Conservation (phyloP, 306 rosid species). For the Glycine tomentella region DNA sequence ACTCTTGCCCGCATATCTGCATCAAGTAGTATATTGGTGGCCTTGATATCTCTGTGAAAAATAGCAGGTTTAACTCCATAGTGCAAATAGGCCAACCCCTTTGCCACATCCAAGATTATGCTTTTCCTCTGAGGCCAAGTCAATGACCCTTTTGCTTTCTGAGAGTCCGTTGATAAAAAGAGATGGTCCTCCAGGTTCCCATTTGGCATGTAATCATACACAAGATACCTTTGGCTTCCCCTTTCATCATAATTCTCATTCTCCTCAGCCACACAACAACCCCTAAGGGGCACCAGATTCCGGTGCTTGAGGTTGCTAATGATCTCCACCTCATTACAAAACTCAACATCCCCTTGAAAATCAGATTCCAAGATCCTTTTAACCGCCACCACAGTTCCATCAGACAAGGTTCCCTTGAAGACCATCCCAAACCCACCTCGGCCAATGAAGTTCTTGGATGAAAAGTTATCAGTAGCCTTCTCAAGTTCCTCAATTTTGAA, state of each 20-base stretch:
- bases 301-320: slow-evolving; percentile 92
- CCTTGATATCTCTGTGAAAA: slow-evolving; percentile 93
- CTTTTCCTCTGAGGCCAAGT: slow-evolving; percentile 94
- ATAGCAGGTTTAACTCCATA: slow-evolving; percentile 95
- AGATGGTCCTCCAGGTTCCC: slow-evolving; percentile 86
- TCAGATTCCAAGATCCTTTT: slow-evolving; percentile 84
- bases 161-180: slow-evolving; percentile 46
- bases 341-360: slow-evolving; percentile 83
- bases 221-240: slow-evolving; percentile 77
- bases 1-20: slow-evolving; percentile 91
- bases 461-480: slow-evolving; percentile 81
- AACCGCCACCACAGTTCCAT: slow-evolving; percentile 85
- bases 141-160: slow-evolving; percentile 43
- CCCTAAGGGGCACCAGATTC: slow-evolving; percentile 88
- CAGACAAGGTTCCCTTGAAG: slow-evolving; percentile 73
- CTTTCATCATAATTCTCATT: slow-evolving; percentile 52
- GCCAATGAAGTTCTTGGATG: slow-evolving; percentile 82
- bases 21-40: slow-evolving; percentile 88
- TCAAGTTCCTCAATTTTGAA: slow-evolving; percentile 86
- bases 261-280: slow-evolving; percentile 86
- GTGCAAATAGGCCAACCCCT: slow-evolving; percentile 87
- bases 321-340: slow-evolving; percentile 96
- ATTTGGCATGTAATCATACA: slow-evolving; percentile 94
- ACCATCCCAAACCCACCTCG: slow-evolving; percentile 94
- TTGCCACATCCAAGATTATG: slow-evolving; percentile 92